Base-by-base conservation (phyloP, 441 rosid genomes). In the Brassica hybrid region DNA sequence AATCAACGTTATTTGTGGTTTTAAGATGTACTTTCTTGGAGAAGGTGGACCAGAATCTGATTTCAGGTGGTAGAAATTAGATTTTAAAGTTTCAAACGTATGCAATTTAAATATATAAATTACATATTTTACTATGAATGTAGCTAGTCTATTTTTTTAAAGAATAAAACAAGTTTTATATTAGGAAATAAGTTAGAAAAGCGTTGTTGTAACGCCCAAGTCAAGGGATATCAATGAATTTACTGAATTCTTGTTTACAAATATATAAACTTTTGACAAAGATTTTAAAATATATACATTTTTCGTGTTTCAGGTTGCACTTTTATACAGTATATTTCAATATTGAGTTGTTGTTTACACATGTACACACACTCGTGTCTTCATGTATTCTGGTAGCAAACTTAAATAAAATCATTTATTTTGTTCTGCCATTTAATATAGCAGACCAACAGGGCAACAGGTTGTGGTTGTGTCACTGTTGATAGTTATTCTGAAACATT, bases 311-410 rank as follows among this genome's bases (percentile, higher is more conserved):
- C 45, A 34, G 14, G 45, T 62, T 62, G 16, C 57, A 69, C 65
- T 62, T 69, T 54, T 34, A 50, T 19, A n/a, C n/a, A n/a, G n/a
- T n/a, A 17, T 58, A 50, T 56, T 38, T 74, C 17, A 52, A 14
- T 7, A 57, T 0, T 65, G 27, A 23, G 41, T 21, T 21, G 41
- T 54, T 64, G 57, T 70, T 70, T 58, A 12, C 32, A 69, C 30
- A 69, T 52, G 58, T 19, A 62, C 4, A 23, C 19, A 16, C 43
- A 65, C 65, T 65, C 65, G 65, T 65, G 65, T 56, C 57, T 41
- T 67, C 73, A 59, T 68, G 66, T 75, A 62, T 45, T 75, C 54
- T 59, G 27, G 36, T 67, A 59, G 66, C 48, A 67, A 27, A 63
- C 45, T 27, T 75, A 8, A 43, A 58, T 59, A 66, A 30, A 74